Evolutionary conservation across 768 basidiomycete species (phyloP), one percentile per base, ranked within the genome.

Genomic region (Leccinum arenicola): DNA sequence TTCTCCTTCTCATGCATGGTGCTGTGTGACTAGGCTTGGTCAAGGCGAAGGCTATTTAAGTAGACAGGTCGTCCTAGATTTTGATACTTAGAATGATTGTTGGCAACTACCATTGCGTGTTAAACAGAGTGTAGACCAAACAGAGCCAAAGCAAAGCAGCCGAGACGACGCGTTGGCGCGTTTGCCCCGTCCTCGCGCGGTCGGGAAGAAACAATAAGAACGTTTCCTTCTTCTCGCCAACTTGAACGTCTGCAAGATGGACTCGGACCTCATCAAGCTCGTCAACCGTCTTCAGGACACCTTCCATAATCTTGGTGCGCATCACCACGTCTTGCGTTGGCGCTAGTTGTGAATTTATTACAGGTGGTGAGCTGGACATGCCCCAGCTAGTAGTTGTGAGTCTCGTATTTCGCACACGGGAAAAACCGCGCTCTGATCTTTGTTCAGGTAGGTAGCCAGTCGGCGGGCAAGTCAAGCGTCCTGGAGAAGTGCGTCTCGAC

Each of bases 211-310:
- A 40, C 40, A 40, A 15, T 48, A 4, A 43, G 63, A 54, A 12
- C 31, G 7, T 19, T 60, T 21, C 6, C 10, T 11, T 48, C 52
- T 31, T 61, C 58, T 50, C 50, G 33, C 33, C 61, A 54, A 57
- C 54, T 31, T 40, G 31, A 47, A 33, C n/a, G 35, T 38, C 8
- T 49, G 6, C 67, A 71, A 21, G 62, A 98, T 98, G 95, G 95
- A 98, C 74, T 85, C 89, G 45, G 93, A 96, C 73, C 86, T 98
- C 61, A 98, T 98, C 64, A 88, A 88, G 67, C 84, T 96, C 14
- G 95, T 98, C 48, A 97, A 97, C 79, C 91, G 88, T 77, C 87
- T 98, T 56, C 95, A 98, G 77, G 93, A 94, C 68, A 94, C 92
- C 58, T 94, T 94, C 77, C 84, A 79, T 74, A 93, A 93, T 68